phyloP scores from a whole-genome alignment of 2,329 filamentous ascomycete genomes.

The Alternaria gansuensis region DNA sequence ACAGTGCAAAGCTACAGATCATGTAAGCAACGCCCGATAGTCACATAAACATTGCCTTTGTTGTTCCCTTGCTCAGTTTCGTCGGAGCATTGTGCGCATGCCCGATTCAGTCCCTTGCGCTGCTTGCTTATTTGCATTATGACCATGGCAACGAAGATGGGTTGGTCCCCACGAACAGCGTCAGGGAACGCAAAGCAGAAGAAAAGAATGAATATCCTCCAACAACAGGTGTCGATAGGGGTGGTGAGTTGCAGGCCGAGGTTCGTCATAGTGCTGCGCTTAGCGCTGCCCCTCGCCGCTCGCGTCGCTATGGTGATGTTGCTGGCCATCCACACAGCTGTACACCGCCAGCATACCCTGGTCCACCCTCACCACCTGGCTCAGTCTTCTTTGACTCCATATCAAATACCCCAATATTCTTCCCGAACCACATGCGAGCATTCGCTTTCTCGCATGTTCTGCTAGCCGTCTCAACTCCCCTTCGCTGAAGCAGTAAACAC shows the following conservation, averaged over 20 bases:
- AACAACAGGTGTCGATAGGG: slow-evolving; percentile 2
- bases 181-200: neutral
- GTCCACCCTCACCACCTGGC: slow-evolving; percentile 38
- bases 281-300: slow-evolving; percentile 30
- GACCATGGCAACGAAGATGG: neutral
- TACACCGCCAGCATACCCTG: slow-evolving; percentile 30
- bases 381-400: slow-evolving; percentile 32
- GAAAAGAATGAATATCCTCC: neutral
- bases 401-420: slow-evolving; percentile 31
- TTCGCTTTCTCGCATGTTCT: slow-evolving; percentile 26
- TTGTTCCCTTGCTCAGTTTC: neutral
- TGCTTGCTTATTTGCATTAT: slow-evolving; percentile 11
- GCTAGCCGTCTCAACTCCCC: slow-evolving; percentile 22
- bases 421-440: slow-evolving; percentile 27
- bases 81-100: neutral
- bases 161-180: neutral
- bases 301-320: slow-evolving; percentile 38
- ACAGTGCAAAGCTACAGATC: neutral
- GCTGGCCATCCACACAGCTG: slow-evolving; percentile 33
- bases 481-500: slow-evolving; percentile 41
- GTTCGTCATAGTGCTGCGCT: slow-evolving; percentile 17
- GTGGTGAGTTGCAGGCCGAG: neutral
- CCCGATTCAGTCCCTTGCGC: neutral
- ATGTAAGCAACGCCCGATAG: neutral
- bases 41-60: neutral